phyloP scores from a whole-genome alignment of 2,329 filamentous ascomycete genomes.

The Paecilomyces niveus region DNA sequence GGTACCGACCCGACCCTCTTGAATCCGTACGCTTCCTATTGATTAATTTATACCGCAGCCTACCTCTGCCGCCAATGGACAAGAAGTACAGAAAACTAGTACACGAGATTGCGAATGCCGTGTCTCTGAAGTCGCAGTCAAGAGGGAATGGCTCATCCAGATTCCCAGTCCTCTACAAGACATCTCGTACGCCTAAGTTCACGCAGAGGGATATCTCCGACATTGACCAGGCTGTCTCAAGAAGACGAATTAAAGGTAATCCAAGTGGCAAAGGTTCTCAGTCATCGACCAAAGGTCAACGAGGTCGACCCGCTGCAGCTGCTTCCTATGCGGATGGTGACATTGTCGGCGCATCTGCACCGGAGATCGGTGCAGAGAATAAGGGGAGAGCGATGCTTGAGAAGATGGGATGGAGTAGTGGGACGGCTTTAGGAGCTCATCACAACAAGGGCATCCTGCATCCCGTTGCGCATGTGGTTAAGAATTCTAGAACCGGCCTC shows the following conservation, averaged over 20 bases:
- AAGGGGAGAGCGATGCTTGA: slow-evolving; percentile 81
- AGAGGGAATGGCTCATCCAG: slow-evolving; percentile 65
- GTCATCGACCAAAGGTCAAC: slow-evolving; percentile 17
- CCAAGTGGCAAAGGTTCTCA: slow-evolving; percentile 10
- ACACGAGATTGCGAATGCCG: slow-evolving; percentile 67
- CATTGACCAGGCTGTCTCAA: slow-evolving; percentile 33
- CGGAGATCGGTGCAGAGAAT: slow-evolving; percentile 76
- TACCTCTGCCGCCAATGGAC: slow-evolving; percentile 77
- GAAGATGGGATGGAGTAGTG: slow-evolving; percentile 94
- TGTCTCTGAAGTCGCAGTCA: slow-evolving; percentile 80
- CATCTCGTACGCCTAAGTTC: slow-evolving; percentile 56
- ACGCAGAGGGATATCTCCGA: slow-evolving; percentile 48
- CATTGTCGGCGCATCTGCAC: slow-evolving; percentile 74
- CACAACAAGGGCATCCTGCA: slow-evolving; percentile 85
- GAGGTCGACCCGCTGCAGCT: slow-evolving; percentile 36
- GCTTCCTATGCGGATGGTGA: slow-evolving; percentile 74
- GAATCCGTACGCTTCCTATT: not conserved
- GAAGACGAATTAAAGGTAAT: slow-evolving; percentile 22
- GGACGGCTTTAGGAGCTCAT: slow-evolving; percentile 70
- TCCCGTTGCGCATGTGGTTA: slow-evolving; percentile 80
- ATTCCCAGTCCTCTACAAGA: slow-evolving; percentile 72
- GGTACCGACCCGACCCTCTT: slow-evolving; percentile 38
- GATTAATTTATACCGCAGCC: slow-evolving; percentile 37
- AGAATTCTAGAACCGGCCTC: slow-evolving; percentile 75
- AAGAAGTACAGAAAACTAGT: slow-evolving; percentile 68